A percentile compares a stretch with the other conserved stretches of the same genome.
Conservation (phyloP, 371 early-diverging fungal genomes). For the Mortierella sp. region DNA sequence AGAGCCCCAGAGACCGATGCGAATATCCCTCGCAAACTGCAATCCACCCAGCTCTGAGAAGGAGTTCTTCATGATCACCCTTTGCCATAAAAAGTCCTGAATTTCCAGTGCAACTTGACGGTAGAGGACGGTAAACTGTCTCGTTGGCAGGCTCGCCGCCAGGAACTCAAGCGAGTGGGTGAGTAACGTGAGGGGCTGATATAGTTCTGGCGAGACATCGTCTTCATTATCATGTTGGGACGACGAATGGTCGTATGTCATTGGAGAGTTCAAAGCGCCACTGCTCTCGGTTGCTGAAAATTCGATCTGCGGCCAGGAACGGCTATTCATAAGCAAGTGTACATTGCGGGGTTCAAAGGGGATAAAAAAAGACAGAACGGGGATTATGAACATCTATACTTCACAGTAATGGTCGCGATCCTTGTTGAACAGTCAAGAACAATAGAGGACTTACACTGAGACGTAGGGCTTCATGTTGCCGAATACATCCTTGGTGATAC, state of each 20-base stretch:
- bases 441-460: slow-evolving; percentile 60
- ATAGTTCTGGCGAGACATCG: slow-evolving; percentile 73
- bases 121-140: slow-evolving; percentile 60
- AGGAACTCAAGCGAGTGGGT: slow-evolving; percentile 62
- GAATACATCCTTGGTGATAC: slow-evolving; percentile 70
- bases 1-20: slow-evolving; percentile 66
- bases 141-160: slow-evolving; percentile 57
- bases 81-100: slow-evolving; percentile 72
- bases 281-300: slow-evolving; percentile 17
- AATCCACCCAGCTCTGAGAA: slow-evolving; percentile 65
- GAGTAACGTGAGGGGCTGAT: slow-evolving; percentile 65
- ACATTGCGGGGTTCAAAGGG: no score
- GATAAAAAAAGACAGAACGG: not conserved
- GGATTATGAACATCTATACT: not conserved
- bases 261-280: not conserved
- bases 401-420: no score
- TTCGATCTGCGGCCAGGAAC: slow-evolving; percentile 52
- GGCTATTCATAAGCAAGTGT: slow-evolving; percentile 14
- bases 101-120: slow-evolving; percentile 62
- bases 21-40: slow-evolving; percentile 68
- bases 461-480: slow-evolving; percentile 66
- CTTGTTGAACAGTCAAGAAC: no score
- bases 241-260: not conserved
- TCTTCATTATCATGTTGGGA: slow-evolving; percentile 35
- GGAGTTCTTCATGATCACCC: slow-evolving; percentile 66